Evolutionary conservation across 345 rosid species (phyloP).

Genomic region (Cardiospermum halicacabum): DNA sequence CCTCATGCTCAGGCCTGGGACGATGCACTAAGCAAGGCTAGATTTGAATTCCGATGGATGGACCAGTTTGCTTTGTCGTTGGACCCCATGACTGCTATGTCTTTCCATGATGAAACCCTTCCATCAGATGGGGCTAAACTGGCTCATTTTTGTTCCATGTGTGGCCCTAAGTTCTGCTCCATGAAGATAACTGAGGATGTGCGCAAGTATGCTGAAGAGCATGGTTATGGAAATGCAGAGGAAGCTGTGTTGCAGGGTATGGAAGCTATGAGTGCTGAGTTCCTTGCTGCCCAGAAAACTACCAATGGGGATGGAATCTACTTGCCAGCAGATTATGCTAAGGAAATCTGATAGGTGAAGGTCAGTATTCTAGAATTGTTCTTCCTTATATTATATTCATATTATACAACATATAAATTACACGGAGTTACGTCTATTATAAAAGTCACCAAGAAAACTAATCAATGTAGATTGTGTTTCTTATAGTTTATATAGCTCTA

Average conservation of each 20-base stretch:
- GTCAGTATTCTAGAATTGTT: constrained; percentile 20
- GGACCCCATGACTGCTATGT: constrained; percentile 98
- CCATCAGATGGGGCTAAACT: constrained; percentile 99
- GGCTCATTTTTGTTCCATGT: constrained; percentile 98
- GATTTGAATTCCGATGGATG: constrained; percentile 97
- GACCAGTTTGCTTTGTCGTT: constrained; percentile 96
- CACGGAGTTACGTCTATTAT: not conserved
- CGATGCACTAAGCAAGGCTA: constrained; percentile 90
- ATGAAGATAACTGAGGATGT: constrained; percentile 99
- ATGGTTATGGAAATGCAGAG: constrained; percentile 87
- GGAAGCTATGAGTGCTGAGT: constrained; percentile 96
- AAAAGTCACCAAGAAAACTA: not conserved
- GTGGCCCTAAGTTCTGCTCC: constrained; percentile 98
- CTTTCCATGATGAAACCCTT: constrained; percentile 95
- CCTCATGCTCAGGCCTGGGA: constrained; percentile 98
- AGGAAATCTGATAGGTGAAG: constrained; percentile 46
- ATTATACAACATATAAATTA: constrained; percentile 1
- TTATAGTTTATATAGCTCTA: not conserved
- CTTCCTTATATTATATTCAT: not conserved
- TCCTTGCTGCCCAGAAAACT: constrained; percentile 84
- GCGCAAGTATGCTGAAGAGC: constrained; percentile 91
- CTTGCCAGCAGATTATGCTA: constrained; percentile 59
- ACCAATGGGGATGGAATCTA: constrained; percentile 96
- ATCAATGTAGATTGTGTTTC: not conserved
- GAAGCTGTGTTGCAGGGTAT: constrained; percentile 86